These are phyloP conservation scores for Podaxis sp. DNA, from an alignment of 768 basidiomycete genomes.

Conservation along the genomic window DNA sequence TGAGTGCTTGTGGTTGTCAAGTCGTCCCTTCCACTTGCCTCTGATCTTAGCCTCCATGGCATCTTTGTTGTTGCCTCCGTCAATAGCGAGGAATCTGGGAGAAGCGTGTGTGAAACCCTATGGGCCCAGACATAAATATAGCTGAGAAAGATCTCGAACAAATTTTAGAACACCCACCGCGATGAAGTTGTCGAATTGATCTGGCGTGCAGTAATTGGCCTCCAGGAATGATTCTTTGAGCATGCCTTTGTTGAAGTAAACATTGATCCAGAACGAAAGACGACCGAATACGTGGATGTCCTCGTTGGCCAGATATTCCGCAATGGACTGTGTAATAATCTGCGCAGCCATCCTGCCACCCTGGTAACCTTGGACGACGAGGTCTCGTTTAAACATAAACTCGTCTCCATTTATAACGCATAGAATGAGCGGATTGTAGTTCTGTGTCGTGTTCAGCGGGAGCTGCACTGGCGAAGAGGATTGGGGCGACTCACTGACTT, in stretches of 20 bases:
- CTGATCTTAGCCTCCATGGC: slow-evolving; percentile 63
- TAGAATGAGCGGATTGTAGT: slow-evolving; percentile 63
- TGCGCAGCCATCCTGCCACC: slow-evolving; percentile 66
- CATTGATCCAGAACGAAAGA: slow-evolving; percentile 70
- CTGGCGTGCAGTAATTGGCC: slow-evolving; percentile 53
- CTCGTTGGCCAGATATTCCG: slow-evolving; percentile 61
- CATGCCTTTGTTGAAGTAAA: slow-evolving; percentile 64
- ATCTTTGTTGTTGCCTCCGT: slow-evolving; percentile 63
- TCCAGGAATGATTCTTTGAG: slow-evolving; percentile 46
- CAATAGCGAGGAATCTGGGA: slow-evolving; percentile 64
- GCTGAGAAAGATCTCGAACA: neutral
- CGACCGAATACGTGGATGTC: slow-evolving; percentile 57
- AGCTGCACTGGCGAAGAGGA: neutral
- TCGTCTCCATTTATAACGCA: slow-evolving; percentile 74
- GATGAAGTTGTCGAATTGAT: slow-evolving; percentile 69
- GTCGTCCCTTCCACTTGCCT: slow-evolving; percentile 35
- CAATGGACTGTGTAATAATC: slow-evolving; percentile 62
- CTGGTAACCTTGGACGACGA: slow-evolving; percentile 57
- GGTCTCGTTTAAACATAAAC: slow-evolving; percentile 56
- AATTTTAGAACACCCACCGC: slow-evolving; percentile 28
- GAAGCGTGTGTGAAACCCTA: slow-evolving; percentile 73
- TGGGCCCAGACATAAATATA: slow-evolving; percentile 3
- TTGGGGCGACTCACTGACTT: slow-evolving; percentile 29
- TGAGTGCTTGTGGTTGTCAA: neutral
- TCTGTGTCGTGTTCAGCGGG: slow-evolving; percentile 27